Base-by-base conservation (phyloP, 2,329 filamentous ascomycete genomes). In the Cytospora schulzeri region DNA sequence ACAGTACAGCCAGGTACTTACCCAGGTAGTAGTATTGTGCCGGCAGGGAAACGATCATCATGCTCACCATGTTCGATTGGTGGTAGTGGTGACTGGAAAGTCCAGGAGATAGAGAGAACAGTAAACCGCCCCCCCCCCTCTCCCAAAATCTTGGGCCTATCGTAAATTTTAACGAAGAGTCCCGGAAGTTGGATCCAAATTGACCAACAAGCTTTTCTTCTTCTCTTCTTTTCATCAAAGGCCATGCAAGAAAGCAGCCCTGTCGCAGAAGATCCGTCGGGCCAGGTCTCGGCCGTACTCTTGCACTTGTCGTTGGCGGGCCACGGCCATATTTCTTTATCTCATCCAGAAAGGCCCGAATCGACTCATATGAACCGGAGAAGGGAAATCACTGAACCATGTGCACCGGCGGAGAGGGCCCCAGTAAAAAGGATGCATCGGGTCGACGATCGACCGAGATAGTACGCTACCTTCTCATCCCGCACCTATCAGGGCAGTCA, bases 241-340 rank as follows among this genome's bases (percentile, higher is more conserved):
- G 24, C n/a, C 50, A 38, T 31, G 14, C 58, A 54, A 53, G 58
- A 31, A n/a, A 31, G 29, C 60, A 62, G 60, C 60, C 52, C 60
- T 62, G 60, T 56, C 62, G 55, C 38, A 61, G 38, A 50, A 35
- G 54, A 62, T 57, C 26, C 62, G 60, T 65, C 65, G 65, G 65
- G 56, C 50, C 58, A 67, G 65, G 65, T 67, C 65, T 67, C 65
- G 65, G 65, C 62, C 65, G 59, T 67, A 67, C 56, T 67, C 56
- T 38, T 56, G 60, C 38, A 62, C 33, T 41, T 29, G 26, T 35
- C 50, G 57, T 55, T 64, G 61, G 65, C 62, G 62, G 58, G 58
- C 58, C 59, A 55, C 61, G 48, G 53, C 41, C 51, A n/a, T n/a
- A n/a, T 28, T 22, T 50, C 6, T 28, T 59, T 56, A 65, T 67